Evolutionary conservation across 2,329 filamentous ascomycete species (phyloP).

Genomic region (Exophiala alcalophila): DNA sequence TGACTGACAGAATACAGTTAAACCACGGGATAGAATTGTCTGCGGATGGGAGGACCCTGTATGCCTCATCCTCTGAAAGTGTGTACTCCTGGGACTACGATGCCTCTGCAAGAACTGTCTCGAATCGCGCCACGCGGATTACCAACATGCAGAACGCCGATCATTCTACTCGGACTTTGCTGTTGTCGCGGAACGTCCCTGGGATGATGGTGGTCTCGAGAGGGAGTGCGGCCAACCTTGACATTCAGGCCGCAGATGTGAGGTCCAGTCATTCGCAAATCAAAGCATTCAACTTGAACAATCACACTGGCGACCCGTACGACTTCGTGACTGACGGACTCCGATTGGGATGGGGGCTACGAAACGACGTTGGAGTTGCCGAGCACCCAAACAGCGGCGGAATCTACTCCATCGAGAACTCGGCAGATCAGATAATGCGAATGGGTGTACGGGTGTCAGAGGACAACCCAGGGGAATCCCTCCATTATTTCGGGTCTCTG

Average conservation of each 20-base stretch:
- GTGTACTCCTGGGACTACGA: conserved; percentile 67
- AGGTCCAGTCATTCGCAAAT: conserved; percentile 63
- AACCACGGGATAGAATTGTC: conserved; percentile 55
- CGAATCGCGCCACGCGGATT: conserved; percentile 55
- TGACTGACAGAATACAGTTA: conserved; percentile 27
- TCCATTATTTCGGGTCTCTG: conserved; percentile 68
- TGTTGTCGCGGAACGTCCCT: conserved; percentile 56
- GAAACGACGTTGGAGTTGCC: conserved; percentile 69
- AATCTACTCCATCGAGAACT: conserved; percentile 65
- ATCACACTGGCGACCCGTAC: conserved; percentile 39
- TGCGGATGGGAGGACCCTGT: conserved; percentile 49
- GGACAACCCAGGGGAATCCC: conserved; percentile 69
- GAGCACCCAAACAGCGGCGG: conserved; percentile 48
- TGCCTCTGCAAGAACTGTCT: conserved; percentile 44
- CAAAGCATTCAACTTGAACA: conserved; percentile 57
- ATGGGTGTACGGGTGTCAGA: conserved; percentile 60
- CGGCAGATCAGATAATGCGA: conserved; percentile 61
- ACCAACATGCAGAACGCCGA: conserved; percentile 60
- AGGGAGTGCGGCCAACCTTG: conserved; percentile 63
- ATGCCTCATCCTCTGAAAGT: conserved; percentile 55
- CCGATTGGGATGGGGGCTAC: conserved; percentile 63
- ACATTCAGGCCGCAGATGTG: conserved; percentile 51
- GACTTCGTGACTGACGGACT: conserved; percentile 52
- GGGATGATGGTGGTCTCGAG: conserved; percentile 63
- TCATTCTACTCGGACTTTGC: conserved; percentile 65